Percentiles rank a stretch among this genome's conserved stretches.
These are phyloP conservation scores for Xylogone sp. DNA, from an alignment of 2,329 filamentous ascomycete species.

Conservation along the genomic window DNA sequence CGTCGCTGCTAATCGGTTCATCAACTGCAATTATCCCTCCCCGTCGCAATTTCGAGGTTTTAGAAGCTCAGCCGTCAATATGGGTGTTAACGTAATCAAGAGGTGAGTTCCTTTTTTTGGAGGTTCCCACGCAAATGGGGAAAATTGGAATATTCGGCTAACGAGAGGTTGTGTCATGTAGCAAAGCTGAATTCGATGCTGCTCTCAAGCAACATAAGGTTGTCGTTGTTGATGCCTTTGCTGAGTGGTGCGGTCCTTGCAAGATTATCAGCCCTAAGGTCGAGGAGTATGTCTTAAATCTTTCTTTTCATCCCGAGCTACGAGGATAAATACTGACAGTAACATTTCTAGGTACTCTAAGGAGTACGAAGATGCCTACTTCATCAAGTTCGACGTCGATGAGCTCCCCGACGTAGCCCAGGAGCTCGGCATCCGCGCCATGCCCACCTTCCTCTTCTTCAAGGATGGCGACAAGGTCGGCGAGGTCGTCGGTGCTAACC, in stretches of 20 bases:
- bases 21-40: neutral
- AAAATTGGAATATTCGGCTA: neutral
- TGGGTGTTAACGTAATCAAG: conserved; percentile 41
- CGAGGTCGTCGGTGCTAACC: conserved; percentile 79
- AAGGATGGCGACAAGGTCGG: conserved; percentile 69
- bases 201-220: conserved; percentile 52
- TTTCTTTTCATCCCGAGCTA: no score
- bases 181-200: conserved; percentile 54
- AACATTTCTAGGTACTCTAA: conserved; percentile 55
- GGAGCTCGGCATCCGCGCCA: conserved; percentile 78
- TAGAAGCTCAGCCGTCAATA: conserved; percentile 35
- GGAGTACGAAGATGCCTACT: conserved; percentile 58
- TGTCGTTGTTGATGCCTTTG: conserved; percentile 82
- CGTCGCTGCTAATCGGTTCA: neutral
- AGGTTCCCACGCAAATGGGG: no score
- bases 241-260: conserved; percentile 93
- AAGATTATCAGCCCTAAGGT: conserved; percentile 81
- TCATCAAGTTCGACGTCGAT: conserved; percentile 92
- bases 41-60: conserved; percentile 20
- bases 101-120: conserved; percentile 27
- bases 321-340: no score
- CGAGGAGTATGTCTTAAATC: conserved; percentile 60
- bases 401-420: conserved; percentile 69
- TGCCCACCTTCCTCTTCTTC: conserved; percentile 90
- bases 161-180: no score